Conservation (phyloP, 176 grass and related monocot genomes). For the Eragrostis nindensis region DNA sequence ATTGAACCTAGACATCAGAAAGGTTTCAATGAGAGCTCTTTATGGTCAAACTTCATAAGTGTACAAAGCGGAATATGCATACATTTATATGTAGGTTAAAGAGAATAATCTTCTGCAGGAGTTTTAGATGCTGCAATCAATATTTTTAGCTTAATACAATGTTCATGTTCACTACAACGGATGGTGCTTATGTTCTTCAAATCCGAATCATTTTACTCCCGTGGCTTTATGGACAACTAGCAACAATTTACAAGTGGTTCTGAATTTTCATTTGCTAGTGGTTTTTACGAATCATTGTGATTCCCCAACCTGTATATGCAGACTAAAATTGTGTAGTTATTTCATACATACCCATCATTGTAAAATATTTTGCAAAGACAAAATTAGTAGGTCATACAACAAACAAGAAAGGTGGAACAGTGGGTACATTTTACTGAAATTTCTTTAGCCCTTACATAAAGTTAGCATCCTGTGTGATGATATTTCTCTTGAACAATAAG, state of each 20-base stretch:
- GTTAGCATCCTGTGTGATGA: constrained; percentile 8
- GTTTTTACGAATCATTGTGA: background rate
- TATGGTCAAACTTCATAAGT: background rate
- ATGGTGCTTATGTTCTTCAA: constrained; percentile 1
- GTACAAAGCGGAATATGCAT: constrained; percentile 16
- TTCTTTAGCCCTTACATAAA: background rate
- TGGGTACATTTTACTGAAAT: constrained; percentile 22
- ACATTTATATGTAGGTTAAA: background rate
- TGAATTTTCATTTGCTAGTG: background rate
- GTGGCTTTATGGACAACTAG: background rate
- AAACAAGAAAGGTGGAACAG: constrained; percentile 22
- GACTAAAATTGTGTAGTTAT: constrained; percentile 8
- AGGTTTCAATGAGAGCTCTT: constrained; percentile 24
- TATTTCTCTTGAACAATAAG: background rate
- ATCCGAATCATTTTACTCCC: background rate
- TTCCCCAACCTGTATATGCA: background rate
- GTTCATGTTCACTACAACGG: background rate
- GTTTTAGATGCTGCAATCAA: constrained; percentile 8
- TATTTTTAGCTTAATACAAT: background rate
- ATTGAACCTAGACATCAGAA: constrained; percentile 74
- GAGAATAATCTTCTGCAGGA: background rate
- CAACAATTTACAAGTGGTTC: background rate
- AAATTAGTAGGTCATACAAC: background rate
- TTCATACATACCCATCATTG: constrained; percentile 1
- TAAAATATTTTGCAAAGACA: constrained; percentile 3